phyloP scores from a whole-genome alignment of 169 alveolate genomes.

The Eimeria necatrix region DNA sequence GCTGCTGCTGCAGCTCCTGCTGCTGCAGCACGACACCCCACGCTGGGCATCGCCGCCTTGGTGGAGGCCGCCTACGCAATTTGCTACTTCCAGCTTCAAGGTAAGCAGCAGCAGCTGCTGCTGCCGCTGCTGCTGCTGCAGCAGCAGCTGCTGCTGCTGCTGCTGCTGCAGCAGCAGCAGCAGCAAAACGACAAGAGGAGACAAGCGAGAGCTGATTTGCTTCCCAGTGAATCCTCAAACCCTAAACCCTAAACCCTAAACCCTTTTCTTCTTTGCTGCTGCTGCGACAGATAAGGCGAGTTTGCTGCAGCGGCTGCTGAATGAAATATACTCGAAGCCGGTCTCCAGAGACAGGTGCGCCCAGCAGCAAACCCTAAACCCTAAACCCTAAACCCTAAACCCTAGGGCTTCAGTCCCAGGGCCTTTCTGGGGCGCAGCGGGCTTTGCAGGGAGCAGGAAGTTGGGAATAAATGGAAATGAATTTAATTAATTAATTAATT shows the following conservation, averaged over 20 bases:
- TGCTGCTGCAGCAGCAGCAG: background rate
- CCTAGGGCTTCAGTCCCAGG: background rate
- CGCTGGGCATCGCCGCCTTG: background rate
- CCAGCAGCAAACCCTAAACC: background rate
- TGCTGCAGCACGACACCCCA: background rate
- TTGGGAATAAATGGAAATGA: background rate
- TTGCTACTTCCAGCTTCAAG: constrained; percentile 57
- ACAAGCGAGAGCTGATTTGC: too few species aligned
- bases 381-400: too few species aligned
- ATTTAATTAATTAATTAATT: too few species aligned
- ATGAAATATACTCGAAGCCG: background rate
- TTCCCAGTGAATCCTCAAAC: too few species aligned
- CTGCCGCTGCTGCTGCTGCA: background rate
- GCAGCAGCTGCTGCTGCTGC: background rate
- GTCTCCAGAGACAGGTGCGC: constrained; percentile 10
- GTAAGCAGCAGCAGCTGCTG: background rate
- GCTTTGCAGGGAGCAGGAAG: background rate
- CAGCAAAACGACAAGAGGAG: too few species aligned
- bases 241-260: background rate
- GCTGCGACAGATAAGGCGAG: background rate
- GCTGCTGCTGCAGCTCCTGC: constrained; percentile 8
- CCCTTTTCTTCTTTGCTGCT: background rate
- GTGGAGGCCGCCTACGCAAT: constrained; percentile 47
- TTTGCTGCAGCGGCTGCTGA: constrained; percentile 12
- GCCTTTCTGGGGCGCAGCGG: background rate